Evolutionary conservation across 805 yeast genomes (phyloP).

Genomic region (Limtongia smithiae): DNA sequence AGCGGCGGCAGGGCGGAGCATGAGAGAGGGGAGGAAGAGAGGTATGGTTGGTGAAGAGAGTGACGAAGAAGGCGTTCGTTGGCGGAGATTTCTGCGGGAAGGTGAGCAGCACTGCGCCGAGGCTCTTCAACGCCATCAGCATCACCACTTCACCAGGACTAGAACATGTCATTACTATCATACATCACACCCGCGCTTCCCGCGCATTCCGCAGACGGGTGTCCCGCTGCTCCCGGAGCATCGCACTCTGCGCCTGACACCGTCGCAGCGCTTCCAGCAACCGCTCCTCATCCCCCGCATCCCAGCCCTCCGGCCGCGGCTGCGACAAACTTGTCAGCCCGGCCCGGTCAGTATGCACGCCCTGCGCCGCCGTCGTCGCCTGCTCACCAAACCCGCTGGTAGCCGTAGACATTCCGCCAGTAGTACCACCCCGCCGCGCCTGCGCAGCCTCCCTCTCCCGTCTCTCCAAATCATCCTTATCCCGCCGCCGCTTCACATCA

Average conservation of each 20-base stretch:
- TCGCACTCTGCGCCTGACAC: slow-evolving; percentile 23
- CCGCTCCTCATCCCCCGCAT: slow-evolving; percentile 8
- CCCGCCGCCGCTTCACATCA: slow-evolving; percentile 16
- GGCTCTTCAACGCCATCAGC: not conserved
- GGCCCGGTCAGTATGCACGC: not conserved
- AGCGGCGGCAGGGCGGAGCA: not conserved
- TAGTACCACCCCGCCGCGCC: not conserved
- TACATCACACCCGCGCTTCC: not conserved
- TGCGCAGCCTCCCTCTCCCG: slow-evolving; percentile 17
- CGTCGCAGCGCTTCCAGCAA: slow-evolving; percentile 17
- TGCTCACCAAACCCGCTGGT: not conserved
- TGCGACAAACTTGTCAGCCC: not conserved
- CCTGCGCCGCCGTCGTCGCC: not conserved
- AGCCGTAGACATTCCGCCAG: not conserved
- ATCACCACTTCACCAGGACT: no score
- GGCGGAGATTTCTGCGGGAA: not conserved
- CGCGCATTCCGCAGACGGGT: slow-evolving; percentile 11
- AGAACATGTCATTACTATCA: no score
- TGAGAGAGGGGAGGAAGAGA: not conserved
- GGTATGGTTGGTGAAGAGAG: no score
- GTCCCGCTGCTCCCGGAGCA: slow-evolving; percentile 17
- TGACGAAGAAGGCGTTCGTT: no score
- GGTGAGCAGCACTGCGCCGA: not conserved
- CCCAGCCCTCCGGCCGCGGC: slow-evolving; percentile 10
- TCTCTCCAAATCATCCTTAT: slow-evolving; percentile 23